phyloP scores from a whole-genome alignment of 108 stramenopile species.

The Phaeodactylum tricornutum region DNA sequence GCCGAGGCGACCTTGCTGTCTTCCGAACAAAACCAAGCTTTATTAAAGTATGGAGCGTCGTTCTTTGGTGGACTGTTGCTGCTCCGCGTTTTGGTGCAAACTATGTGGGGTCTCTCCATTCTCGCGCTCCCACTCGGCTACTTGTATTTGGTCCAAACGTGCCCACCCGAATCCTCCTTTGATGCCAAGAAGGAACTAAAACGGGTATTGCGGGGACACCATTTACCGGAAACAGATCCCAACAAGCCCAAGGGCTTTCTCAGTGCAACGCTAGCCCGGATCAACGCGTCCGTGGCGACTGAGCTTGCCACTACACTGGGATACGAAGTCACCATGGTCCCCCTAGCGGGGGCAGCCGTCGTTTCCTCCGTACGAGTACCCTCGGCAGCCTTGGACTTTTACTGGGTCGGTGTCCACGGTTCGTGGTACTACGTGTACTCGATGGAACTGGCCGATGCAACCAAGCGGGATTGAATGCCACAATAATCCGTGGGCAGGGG shows the following conservation, averaged over 20 bases:
- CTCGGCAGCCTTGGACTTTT: slow-evolving; percentile 29
- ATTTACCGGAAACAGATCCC: slow-evolving; percentile 55
- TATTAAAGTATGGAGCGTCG: background rate
- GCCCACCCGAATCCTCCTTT: slow-evolving; percentile 44
- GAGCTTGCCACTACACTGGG: slow-evolving; percentile 61
- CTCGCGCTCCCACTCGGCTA: slow-evolving; percentile 40
- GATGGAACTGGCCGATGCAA: background rate
- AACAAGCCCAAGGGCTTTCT: slow-evolving; percentile 54
- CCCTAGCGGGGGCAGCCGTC: slow-evolving; percentile 29
- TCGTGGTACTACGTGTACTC: slow-evolving; percentile 32
- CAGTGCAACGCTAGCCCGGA: slow-evolving; percentile 30
- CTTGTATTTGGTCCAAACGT: slow-evolving; percentile 39
- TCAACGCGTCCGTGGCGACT: slow-evolving; percentile 48
- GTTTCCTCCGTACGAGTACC: slow-evolving; percentile 41
- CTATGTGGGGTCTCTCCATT: slow-evolving; percentile 1
- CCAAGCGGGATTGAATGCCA: background rate
- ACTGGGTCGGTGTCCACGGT: slow-evolving; percentile 60
- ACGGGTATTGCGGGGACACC: slow-evolving; percentile 58
- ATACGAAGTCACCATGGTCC: slow-evolving; percentile 34
- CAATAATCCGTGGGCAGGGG: no score
- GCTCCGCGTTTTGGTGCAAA: background rate
- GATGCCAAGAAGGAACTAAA: slow-evolving; percentile 70
- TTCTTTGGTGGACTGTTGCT: background rate
- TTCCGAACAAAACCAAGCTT: background rate
- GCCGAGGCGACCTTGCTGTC: no score